phyloP scores from a whole-genome alignment of 2,329 filamentous ascomycete genomes.

The Colletotrichum graminicola region DNA sequence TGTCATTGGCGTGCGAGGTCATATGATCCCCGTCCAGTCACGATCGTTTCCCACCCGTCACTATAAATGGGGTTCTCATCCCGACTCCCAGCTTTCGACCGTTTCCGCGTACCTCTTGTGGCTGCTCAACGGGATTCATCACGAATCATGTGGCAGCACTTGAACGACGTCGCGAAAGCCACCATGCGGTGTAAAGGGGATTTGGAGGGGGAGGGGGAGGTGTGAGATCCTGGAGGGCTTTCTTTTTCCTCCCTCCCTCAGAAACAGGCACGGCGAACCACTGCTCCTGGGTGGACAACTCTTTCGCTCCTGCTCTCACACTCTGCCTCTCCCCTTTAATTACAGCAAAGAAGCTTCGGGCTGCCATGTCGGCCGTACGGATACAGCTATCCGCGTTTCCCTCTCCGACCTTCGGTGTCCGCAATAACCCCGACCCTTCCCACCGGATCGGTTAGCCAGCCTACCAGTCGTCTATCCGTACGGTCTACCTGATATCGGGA shows the following conservation, averaged over 20 bases:
- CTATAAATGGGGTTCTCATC: constrained; percentile 14
- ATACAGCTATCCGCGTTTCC: neutral
- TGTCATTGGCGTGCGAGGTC: neutral
- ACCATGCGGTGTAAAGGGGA: constrained; percentile 17
- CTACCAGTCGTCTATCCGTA: neutral
- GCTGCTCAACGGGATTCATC: constrained; percentile 6
- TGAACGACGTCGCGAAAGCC: constrained; percentile 32
- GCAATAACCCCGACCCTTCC: neutral
- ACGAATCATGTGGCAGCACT: constrained; percentile 33
- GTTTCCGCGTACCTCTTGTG: neutral
- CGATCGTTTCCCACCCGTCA: neutral
- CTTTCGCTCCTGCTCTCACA: neutral
- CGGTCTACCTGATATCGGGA: constrained; percentile 14
- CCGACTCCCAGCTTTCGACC: constrained; percentile 9
- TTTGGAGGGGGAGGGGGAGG: neutral
- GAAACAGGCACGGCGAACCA: neutral
- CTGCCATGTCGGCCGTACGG: neutral
- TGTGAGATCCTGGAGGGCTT: constrained; percentile 27
- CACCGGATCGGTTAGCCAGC: neutral
- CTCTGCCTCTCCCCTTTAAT: neutral
- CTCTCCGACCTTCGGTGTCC: constrained; percentile 6
- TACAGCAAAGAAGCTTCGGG: neutral
- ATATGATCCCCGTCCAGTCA: too few relatives aligned
- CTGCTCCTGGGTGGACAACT: neutral
- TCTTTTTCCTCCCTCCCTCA: neutral